A percentile compares a stretch with the other conserved stretches of the same genome.
Conservation (phyloP, 2,329 filamentous ascomycete species). For the Phialophora chinensis region DNA sequence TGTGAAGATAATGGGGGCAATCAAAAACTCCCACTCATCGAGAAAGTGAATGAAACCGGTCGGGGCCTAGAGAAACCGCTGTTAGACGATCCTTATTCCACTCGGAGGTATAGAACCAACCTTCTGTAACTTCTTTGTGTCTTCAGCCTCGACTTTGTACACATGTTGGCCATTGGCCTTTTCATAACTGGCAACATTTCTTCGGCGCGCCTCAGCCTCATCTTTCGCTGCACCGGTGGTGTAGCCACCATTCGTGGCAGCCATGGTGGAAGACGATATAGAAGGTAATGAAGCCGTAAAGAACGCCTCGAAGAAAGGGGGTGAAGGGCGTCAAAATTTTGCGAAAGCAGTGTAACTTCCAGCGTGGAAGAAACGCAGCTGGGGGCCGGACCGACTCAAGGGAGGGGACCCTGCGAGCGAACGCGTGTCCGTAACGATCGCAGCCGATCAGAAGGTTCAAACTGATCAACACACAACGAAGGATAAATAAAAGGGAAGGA, state of each 20-base stretch:
- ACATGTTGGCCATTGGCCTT: slow-evolving; percentile 40
- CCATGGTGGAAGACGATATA: slow-evolving; percentile 24
- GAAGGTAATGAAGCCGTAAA: slow-evolving; percentile 3
- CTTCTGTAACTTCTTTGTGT: slow-evolving; percentile 47
- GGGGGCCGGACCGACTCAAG: slow-evolving; percentile 10
- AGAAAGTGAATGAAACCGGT: slow-evolving; percentile 48
- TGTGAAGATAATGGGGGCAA: slow-evolving; percentile 69
- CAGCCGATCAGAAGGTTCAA: slow-evolving; percentile 15
- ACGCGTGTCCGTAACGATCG: slow-evolving; percentile 10
- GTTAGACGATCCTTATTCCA: neutral
- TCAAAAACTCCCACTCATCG: slow-evolving; percentile 66
- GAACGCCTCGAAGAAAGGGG: slow-evolving; percentile 4
- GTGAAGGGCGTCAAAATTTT: slow-evolving; percentile 10
- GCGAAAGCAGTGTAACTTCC: slow-evolving; percentile 24
- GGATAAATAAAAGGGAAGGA: slow-evolving; percentile 19
- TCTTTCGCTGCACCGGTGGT: slow-evolving; percentile 43
- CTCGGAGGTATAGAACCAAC: slow-evolving; percentile 38
- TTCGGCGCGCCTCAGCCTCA: slow-evolving; percentile 48
- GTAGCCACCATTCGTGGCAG: slow-evolving; percentile 26
- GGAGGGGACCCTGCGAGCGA: slow-evolving; percentile 5
- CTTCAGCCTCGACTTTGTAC: slow-evolving; percentile 41
- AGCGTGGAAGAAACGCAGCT: slow-evolving; percentile 7
- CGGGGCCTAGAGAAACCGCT: slow-evolving; percentile 40
- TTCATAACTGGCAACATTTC: slow-evolving; percentile 49
- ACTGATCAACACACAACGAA: slow-evolving; percentile 15